These are phyloP conservation scores for Diplocarpon mali DNA, from an alignment of 2,329 filamentous ascomycete genomes.

Conservation along the genomic window DNA sequence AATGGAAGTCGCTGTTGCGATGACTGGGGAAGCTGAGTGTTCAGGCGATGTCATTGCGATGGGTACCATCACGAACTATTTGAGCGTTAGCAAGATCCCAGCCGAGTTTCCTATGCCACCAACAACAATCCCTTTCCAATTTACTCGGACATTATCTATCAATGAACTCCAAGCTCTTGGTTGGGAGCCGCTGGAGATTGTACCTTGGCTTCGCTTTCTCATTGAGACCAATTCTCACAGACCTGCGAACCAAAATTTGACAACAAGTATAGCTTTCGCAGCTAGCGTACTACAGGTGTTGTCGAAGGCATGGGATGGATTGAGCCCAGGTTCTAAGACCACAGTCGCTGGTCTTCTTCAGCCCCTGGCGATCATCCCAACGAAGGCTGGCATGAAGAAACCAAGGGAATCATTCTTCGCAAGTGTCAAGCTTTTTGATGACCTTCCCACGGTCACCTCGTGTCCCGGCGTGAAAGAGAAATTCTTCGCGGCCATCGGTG, in stretches of 20 bases:
- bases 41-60: slow-evolving; percentile 66
- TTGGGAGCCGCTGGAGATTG: slow-evolving; percentile 75
- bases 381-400: slow-evolving; percentile 78
- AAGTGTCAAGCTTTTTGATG: slow-evolving; percentile 89
- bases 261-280: slow-evolving; percentile 61
- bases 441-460: slow-evolving; percentile 70
- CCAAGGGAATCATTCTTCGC: slow-evolving; percentile 85
- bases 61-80: slow-evolving; percentile 61
- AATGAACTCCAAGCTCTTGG: slow-evolving; percentile 68
- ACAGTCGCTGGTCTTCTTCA: slow-evolving; percentile 55
- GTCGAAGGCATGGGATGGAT: slow-evolving; percentile 83
- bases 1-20: slow-evolving; percentile 70
- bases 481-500: slow-evolving; percentile 70
- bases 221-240: slow-evolving; percentile 53
- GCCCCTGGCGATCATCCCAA: slow-evolving; percentile 69
- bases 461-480: slow-evolving; percentile 82
- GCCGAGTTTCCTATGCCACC: slow-evolving; percentile 70
- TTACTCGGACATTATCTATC: slow-evolving; percentile 58
- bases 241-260: slow-evolving; percentile 56
- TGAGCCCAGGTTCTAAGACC: slow-evolving; percentile 54
- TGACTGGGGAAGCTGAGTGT: slow-evolving; percentile 46
- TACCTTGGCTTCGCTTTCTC: slow-evolving; percentile 76
- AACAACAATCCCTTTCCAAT: slow-evolving; percentile 73
- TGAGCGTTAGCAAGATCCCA: slow-evolving; percentile 69
- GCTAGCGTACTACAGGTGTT: slow-evolving; percentile 65